Evolutionary conservation across 1,139 yeast species (phyloP).

Genomic region (Hemisphaericaspora lyxosophila): DNA sequence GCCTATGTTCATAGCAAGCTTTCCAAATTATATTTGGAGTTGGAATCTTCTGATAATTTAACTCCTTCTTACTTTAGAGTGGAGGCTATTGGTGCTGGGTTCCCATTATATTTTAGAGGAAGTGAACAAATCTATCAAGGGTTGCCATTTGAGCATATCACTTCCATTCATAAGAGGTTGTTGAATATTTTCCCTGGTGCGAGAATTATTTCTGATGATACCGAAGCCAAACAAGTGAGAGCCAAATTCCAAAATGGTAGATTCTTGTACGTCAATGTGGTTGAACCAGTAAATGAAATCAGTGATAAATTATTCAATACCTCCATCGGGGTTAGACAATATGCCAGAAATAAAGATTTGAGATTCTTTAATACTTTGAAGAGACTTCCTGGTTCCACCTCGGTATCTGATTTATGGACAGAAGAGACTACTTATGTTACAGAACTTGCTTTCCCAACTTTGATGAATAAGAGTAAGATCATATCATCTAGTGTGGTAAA

Average conservation of each 20-base stretch:
- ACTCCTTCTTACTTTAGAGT: conserved; percentile 81
- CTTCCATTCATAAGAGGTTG: conserved; percentile 77
- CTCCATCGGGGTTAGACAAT: conserved; percentile 63
- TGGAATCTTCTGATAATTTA: conserved; percentile 70
- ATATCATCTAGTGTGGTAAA: conserved; percentile 50
- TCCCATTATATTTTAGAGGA: conserved; percentile 75
- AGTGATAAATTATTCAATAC: conserved; percentile 47
- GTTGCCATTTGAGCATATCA: conserved; percentile 81
- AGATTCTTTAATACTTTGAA: conserved; percentile 67
- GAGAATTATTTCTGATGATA: conserved; percentile 64
- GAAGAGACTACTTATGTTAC: conserved; percentile 84
- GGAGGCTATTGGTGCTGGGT: conserved; percentile 80
- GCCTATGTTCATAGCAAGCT: conserved; percentile 71
- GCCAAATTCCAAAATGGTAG: conserved; percentile 61
- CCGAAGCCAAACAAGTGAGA: conserved; percentile 53
- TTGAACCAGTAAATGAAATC: conserved; percentile 64
- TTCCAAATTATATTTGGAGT: conserved; percentile 63
- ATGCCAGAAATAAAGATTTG: conserved; percentile 70
- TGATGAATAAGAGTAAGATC: conserved; percentile 83
- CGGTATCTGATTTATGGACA: conserved; percentile 81
- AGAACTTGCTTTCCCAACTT: conserved; percentile 76
- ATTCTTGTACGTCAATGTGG: conserved; percentile 69
- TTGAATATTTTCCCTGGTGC: conserved; percentile 82
- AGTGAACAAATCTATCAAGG: conserved; percentile 84
- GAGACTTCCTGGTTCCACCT: conserved; percentile 72